Conservation (phyloP, 75 land plant species). For the Cryptomeria japonica region DNA sequence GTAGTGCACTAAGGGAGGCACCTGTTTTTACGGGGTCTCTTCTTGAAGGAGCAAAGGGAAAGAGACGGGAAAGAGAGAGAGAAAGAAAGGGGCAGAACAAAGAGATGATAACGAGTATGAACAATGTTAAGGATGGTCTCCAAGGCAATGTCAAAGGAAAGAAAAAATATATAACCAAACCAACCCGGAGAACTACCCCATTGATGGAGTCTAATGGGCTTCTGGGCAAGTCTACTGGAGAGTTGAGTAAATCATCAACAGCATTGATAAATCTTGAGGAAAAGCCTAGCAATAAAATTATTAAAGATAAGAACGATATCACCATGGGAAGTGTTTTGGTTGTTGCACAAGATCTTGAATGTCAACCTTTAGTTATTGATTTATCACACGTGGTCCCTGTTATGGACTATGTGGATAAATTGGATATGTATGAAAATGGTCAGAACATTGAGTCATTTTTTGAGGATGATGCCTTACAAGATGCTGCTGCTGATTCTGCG, state of each 20-base stretch:
- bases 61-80: conserved; percentile 75
- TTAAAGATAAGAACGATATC: conserved; percentile 9
- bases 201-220: conserved; percentile 61
- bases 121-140: conserved; percentile 39
- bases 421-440: conserved; percentile 35
- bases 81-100: conserved; percentile 57
- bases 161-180: conserved; percentile 71
- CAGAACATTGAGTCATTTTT: conserved; percentile 66
- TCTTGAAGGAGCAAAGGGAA: conserved; percentile 67
- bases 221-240: conserved; percentile 39
- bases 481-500: conserved; percentile 50
- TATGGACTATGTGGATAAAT: conserved; percentile 48
- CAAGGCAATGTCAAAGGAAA: conserved; percentile 61
- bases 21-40: conserved; percentile 45
- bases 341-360: conserved; percentile 12
- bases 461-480: conserved; percentile 55
- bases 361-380: conserved; percentile 40
- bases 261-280: conserved; percentile 23
- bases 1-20: conserved; percentile 33
- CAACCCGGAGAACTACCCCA: conserved; percentile 67
- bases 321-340: background rate
- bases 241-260: conserved; percentile 17
- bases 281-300: background rate
- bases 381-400: conserved; percentile 48
- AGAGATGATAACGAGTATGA: conserved; percentile 35